phyloP scores from a whole-genome alignment of 1,284 basidiomycete species.

The Ganoderma meredithae region DNA sequence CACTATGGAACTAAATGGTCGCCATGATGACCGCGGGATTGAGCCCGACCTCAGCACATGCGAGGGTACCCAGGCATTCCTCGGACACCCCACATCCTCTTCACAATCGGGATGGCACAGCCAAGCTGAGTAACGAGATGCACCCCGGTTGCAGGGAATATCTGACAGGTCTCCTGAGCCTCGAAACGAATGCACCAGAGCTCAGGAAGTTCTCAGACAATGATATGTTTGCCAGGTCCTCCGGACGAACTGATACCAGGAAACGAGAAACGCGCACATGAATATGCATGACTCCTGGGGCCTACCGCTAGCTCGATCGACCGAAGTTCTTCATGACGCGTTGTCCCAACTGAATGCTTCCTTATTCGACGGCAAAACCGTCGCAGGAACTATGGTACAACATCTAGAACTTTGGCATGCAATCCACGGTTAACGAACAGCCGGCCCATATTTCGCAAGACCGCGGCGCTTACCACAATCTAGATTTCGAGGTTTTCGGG shows the following conservation, averaged over 20 bases:
- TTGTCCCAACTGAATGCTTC: too few relatives aligned
- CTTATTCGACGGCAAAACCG: too few relatives aligned
- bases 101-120: not conserved
- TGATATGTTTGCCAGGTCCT: not conserved
- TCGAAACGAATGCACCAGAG: not conserved
- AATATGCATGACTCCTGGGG: not conserved
- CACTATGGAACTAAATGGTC: not conserved
- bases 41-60: not conserved
- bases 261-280: not conserved
- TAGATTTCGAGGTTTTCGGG: too few relatives aligned
- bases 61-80: not conserved
- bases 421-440: too few relatives aligned
- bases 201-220: not conserved
- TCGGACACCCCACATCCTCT: not conserved
- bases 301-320: too few relatives aligned
- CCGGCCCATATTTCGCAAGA: too few relatives aligned
- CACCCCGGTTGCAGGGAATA: not conserved
- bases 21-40: not conserved
- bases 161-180: not conserved
- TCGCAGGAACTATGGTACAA: too few relatives aligned
- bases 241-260: not conserved
- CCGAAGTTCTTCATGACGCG: too few relatives aligned
- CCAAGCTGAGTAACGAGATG: not conserved
- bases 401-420: too few relatives aligned
- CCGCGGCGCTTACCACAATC: too few relatives aligned